phyloP scores from a whole-genome alignment of 768 basidiomycete species.

The Guyanaporus albipodus region DNA sequence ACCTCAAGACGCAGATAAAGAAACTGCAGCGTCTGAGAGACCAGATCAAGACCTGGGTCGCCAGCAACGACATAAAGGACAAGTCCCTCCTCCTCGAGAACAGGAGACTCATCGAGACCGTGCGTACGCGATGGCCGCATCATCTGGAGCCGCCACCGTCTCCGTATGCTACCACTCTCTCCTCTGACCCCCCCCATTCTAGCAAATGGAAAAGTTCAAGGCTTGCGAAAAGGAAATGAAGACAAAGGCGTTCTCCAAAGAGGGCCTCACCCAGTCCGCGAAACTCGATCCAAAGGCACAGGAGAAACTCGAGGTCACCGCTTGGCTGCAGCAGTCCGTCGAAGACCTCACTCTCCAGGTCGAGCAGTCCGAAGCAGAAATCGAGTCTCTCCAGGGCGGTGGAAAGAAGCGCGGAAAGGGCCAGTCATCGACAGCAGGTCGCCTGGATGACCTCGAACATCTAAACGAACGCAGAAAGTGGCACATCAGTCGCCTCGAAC shows the following conservation, averaged over 20 bases:
- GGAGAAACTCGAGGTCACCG: constrained; percentile 85
- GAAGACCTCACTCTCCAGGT: constrained; percentile 93
- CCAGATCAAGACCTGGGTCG: constrained; percentile 95
- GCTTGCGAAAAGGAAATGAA: constrained; percentile 99
- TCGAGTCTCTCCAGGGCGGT: constrained; percentile 75
- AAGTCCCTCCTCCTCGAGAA: constrained; percentile 90
- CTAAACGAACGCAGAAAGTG: constrained; percentile 93
- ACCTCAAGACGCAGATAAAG: constrained; percentile 99
- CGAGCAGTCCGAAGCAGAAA: constrained; percentile 91
- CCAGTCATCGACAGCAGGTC: constrained; percentile 58
- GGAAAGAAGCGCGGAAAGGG: constrained; percentile 85
- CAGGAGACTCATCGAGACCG: constrained; percentile 94
- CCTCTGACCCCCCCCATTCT: constrained; percentile 10
- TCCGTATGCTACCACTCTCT: constrained; percentile 13
- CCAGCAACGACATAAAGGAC: constrained; percentile 98
- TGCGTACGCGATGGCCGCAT: constrained; percentile 39
- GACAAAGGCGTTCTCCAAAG: constrained; percentile 99
- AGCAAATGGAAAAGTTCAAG: constrained; percentile 99
- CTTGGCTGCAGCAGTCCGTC: constrained; percentile 85
- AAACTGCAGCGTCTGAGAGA: constrained; percentile 80
- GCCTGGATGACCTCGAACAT: constrained; percentile 78
- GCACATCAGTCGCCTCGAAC: constrained; percentile 91
- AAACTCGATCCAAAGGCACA: constrained; percentile 97
- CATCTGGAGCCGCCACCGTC: neutral
- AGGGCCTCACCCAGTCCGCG: constrained; percentile 90